Evolutionary conservation across 768 basidiomycete genomes (phyloP).

Genomic region (Suillus americanus): DNA sequence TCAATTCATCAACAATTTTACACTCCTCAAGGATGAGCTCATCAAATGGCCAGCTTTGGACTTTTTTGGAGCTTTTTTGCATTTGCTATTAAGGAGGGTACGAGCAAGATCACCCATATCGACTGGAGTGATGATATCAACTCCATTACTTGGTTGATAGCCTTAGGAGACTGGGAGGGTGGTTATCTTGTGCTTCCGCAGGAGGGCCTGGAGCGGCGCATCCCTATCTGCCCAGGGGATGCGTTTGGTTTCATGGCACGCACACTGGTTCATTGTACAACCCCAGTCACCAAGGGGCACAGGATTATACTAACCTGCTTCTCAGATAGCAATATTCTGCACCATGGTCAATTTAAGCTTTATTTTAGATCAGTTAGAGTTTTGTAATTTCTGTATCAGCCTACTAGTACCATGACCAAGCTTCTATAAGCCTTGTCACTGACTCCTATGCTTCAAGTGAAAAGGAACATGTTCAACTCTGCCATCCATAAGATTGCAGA

Average conservation of each 20-base stretch:
- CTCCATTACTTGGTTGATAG: no score
- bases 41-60: not conserved
- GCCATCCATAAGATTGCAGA: no score
- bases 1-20: no score
- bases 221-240: not conserved
- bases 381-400: no score
- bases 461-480: no score
- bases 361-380: no score
- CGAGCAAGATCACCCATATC: not conserved
- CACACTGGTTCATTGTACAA: not conserved
- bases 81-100: not conserved
- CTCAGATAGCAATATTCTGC: not conserved
- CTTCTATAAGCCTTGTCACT: no score
- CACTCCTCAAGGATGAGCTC: no score
- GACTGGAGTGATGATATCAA: not conserved
- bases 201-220: not conserved
- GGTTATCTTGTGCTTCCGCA: not conserved
- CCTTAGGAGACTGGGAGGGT: no score
- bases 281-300: not conserved
- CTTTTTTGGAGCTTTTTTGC: not conserved
- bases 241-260: not conserved
- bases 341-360: no score
- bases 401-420: no score
- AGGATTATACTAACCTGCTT: not conserved
- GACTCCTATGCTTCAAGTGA: no score